Evolutionary conservation across 2,329 filamentous ascomycete species (phyloP), one percentile per base, ranked within the genome.

Genomic region (Fusarium mangiferae): DNA sequence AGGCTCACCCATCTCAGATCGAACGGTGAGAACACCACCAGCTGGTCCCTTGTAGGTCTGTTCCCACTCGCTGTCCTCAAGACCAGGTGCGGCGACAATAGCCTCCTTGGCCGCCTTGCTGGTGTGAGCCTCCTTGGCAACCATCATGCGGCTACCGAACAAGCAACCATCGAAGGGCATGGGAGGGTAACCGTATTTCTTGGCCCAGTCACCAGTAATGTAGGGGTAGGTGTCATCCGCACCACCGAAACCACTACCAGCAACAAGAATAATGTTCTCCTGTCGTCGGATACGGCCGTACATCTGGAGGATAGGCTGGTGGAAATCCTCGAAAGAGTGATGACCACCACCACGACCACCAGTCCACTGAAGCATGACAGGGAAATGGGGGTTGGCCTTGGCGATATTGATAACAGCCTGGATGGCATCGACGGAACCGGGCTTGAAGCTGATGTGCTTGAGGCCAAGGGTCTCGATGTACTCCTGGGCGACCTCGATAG

Each of bases 1-100:
- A 11, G 96, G 97, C 87, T 99, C 96, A 51, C 96, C 97, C 97
- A 99, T 99, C 85, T 99, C 96, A 3, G 96, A 99, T 74, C 95
- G 91, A 55, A 99, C 96, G 35, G 96, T 99, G 78, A 99, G 96
- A 73, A 99, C 91, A 81, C 96, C 96, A 78, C 96, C 96, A 65
- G 95, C 93, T 33, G 95, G 89, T 24, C 94, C 94, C 85, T 96
- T 94, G 87, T 98, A 98, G 10, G 94, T 97, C 85, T 95, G 92
- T 84, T 98, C 95, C 95, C 95, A 98, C 75, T 96, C 89, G 70
- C 82, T 83, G 79, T 98, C 95, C 57, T 93, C 92, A 41, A 98
- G 87, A 81, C 95, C 95, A 68, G 91, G 90, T 8, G 95, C 94
- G 70, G 95, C 94, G 44, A 94, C 92, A 78, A 98, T 98, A 42